Evolutionary conservation across 139 green algal genomes (phyloP).

Genomic region (Microglena sp.): DNA sequence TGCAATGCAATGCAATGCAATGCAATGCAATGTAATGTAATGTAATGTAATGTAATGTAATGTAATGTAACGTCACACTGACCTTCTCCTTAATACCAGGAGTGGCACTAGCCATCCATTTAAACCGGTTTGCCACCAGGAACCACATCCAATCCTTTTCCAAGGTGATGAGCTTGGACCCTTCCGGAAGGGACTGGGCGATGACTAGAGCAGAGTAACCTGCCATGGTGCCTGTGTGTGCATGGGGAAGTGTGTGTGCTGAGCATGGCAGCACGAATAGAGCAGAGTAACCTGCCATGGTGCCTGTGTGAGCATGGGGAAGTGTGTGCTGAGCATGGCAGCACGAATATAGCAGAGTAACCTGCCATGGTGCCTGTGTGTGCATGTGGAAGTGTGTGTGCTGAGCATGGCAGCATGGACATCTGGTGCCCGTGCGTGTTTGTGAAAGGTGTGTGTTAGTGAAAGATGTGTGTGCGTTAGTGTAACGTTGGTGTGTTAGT

Average conservation of each 20-base stretch:
- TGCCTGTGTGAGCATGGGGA: conserved; percentile 2
- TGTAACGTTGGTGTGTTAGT: neutral
- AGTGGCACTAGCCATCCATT: conserved; percentile 15
- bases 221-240: conserved; percentile 11
- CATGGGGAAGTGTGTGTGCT: neutral
- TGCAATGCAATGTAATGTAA: too few relatives aligned
- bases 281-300: neutral
- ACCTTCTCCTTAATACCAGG: too few relatives aligned
- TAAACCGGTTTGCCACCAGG: conserved; percentile 18
- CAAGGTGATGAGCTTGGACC: conserved; percentile 33
- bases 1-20: too few relatives aligned
- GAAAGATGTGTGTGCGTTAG: conserved; percentile 5
- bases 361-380: neutral
- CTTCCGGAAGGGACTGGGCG: conserved; percentile 29
- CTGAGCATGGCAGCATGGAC: too few relatives aligned
- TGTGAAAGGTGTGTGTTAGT: too few relatives aligned
- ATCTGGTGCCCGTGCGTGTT: too few relatives aligned
- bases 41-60: too few relatives aligned
- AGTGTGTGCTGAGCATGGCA: neutral
- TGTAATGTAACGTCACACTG: too few relatives aligned
- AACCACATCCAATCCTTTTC: conserved; percentile 52
- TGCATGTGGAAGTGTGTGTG: neutral
- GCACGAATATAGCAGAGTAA: conserved; percentile 14
- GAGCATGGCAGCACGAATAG: neutral
- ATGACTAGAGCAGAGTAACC: conserved; percentile 50